Percentiles rank a stretch among this genome's conserved stretches.
phyloP scores from a whole-genome alignment of 1,284 basidiomycete species.

The Laetiporus sulphureus region DNA sequence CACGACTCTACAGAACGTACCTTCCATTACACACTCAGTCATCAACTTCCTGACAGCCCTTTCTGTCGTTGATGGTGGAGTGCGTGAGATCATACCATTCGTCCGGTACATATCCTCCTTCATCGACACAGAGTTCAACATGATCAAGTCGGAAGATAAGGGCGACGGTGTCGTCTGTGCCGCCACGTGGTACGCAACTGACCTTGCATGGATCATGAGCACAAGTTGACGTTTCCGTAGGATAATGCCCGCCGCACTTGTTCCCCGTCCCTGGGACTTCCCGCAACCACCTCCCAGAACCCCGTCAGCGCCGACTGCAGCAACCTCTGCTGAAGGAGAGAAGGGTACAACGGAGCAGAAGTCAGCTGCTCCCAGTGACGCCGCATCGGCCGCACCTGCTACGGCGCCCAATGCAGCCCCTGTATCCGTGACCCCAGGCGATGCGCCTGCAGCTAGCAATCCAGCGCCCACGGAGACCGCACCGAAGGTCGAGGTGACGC shows the following conservation, averaged over 20 bases:
- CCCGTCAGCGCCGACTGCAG: conserved; percentile 7
- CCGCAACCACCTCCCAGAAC: conserved; percentile 31
- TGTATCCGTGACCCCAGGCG: conserved; percentile 7
- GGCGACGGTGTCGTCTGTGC: conserved; percentile 78
- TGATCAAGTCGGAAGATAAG: conserved; percentile 55
- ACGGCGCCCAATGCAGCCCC: conserved; percentile 11
- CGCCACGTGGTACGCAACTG: conserved; percentile 63
- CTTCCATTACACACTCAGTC: conserved; percentile 54
- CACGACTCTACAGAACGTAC: conserved; percentile 34
- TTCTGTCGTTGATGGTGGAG: conserved; percentile 59
- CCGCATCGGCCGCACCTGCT: conserved; percentile 3
- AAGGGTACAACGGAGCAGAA: too few species aligned
- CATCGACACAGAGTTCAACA: conserved; percentile 62
- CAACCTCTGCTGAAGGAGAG: too few species aligned
- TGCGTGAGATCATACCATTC: conserved; percentile 72
- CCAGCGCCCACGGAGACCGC: conserved; percentile 12
- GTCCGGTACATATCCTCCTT: conserved; percentile 73
- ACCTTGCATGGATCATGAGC: neutral
- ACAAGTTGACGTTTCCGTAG: conserved; percentile 25
- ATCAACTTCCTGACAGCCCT: conserved; percentile 70
- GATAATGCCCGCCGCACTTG: conserved; percentile 73
- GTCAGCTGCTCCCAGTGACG: neutral
- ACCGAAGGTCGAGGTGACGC: conserved; percentile 22
- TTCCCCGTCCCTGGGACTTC: conserved; percentile 75
- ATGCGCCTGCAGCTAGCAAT: conserved; percentile 10